Conservation (phyloP, 768 basidiomycete genomes). For the Boletus subcaerulescens region DNA sequence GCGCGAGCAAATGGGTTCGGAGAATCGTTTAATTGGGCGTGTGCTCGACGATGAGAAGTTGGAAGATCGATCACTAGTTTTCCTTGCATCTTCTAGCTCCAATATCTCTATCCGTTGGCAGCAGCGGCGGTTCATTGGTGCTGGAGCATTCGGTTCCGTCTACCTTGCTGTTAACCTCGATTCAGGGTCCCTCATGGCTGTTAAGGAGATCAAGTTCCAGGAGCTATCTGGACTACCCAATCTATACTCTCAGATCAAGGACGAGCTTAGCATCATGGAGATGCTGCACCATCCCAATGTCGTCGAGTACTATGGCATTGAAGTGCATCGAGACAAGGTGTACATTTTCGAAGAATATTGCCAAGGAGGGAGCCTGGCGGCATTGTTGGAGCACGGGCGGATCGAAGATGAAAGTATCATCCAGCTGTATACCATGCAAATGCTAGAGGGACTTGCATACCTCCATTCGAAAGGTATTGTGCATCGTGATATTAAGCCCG, state of each 20-base stretch:
- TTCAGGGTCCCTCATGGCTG: slow-evolving; percentile 94
- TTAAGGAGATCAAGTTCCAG: slow-evolving; percentile 98
- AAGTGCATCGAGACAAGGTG: slow-evolving; percentile 97
- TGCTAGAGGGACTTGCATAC: slow-evolving; percentile 92
- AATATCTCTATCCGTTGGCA: slow-evolving; percentile 98
- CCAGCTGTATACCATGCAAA: slow-evolving; percentile 94
- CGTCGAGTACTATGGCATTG: slow-evolving; percentile 98
- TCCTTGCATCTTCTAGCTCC: slow-evolving; percentile 92
- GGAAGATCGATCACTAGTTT: slow-evolving; percentile 91
- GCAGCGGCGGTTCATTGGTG: slow-evolving; percentile 95
- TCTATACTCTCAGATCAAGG: slow-evolving; percentile 88
- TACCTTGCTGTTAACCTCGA: slow-evolving; percentile 97
- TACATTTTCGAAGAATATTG: slow-evolving; percentile 99
- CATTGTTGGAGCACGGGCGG: slow-evolving; percentile 85
- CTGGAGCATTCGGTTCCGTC: slow-evolving; percentile 99
- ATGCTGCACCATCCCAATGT: slow-evolving; percentile 97
- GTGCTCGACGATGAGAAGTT: slow-evolving; percentile 92
- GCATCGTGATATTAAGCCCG: slow-evolving; percentile 97
- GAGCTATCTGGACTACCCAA: slow-evolving; percentile 86
- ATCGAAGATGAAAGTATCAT: slow-evolving; percentile 97
- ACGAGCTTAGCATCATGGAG: slow-evolving; percentile 97
- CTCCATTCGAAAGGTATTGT: slow-evolving; percentile 90
- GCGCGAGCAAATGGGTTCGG: slow-evolving; percentile 57
- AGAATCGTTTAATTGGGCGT: slow-evolving; percentile 80
- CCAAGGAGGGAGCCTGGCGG: slow-evolving; percentile 89